phyloP scores from a whole-genome alignment of 768 basidiomycete species.

The Tricholoma sp. region DNA sequence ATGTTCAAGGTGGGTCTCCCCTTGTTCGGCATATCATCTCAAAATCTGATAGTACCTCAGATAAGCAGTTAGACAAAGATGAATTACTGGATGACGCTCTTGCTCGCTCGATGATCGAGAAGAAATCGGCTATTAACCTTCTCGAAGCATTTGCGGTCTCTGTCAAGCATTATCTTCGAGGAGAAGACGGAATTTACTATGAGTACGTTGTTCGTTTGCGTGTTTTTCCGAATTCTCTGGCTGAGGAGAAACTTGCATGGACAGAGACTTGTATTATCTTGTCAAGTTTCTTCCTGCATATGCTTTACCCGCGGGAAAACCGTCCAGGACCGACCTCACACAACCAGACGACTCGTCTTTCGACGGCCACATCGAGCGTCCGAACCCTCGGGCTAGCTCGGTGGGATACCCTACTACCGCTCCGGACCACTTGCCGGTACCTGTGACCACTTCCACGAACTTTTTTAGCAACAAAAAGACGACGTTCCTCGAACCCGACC shows the following conservation, averaged over 20 bases:
- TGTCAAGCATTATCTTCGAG: slow-evolving; percentile 66
- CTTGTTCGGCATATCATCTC: not conserved
- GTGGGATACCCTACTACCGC: slow-evolving; percentile 12
- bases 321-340: slow-evolving; percentile 26
- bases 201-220: slow-evolving; percentile 19
- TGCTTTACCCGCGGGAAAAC: slow-evolving; percentile 47
- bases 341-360: slow-evolving; percentile 1
- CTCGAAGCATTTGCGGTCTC: slow-evolving; percentile 62
- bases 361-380: not conserved
- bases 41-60: slow-evolving; percentile 9
- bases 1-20: slow-evolving; percentile 45
- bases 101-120: slow-evolving; percentile 53
- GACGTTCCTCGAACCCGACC: not conserved
- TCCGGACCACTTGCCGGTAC: slow-evolving; percentile 17
- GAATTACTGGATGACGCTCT: slow-evolving; percentile 26
- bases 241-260: not conserved
- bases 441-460: slow-evolving; percentile 17
- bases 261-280: slow-evolving; percentile 58
- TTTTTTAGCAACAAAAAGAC: slow-evolving; percentile 17
- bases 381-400: slow-evolving; percentile 7
- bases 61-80: slow-evolving; percentile 15
- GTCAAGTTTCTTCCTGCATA: slow-evolving; percentile 72
- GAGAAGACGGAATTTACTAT: slow-evolving; percentile 48
- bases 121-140: slow-evolving; percentile 65
- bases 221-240: slow-evolving; percentile 14